phyloP scores from a whole-genome alignment of 306 rosid species.

The Betula pendula region DNA sequence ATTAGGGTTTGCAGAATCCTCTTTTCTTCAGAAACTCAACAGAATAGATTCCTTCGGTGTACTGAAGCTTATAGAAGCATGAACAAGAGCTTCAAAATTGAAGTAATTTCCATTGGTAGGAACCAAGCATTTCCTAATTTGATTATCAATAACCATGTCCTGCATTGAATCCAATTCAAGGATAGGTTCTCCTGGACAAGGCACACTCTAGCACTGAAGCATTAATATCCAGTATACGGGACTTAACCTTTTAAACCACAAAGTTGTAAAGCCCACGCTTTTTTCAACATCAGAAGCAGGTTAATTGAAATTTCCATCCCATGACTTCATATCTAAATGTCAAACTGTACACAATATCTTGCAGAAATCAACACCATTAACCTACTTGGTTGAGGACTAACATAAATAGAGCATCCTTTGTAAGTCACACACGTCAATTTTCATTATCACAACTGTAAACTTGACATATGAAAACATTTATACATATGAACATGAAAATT shows the following conservation, averaged over 20 bases:
- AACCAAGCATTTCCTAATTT: background rate
- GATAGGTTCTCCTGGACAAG: background rate
- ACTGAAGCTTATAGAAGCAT: background rate
- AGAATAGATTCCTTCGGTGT: background rate
- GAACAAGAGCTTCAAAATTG: background rate
- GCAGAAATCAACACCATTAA: too few species aligned
- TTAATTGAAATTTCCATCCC: background rate
- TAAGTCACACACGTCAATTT: too few species aligned
- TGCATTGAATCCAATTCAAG: background rate
- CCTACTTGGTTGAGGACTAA: too few species aligned
- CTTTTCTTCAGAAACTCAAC: background rate
- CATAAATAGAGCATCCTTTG: too few species aligned
- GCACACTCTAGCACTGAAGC: background rate
- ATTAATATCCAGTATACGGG: background rate
- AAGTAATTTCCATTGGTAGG: background rate
- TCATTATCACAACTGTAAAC: background rate
- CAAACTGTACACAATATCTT: too few species aligned
- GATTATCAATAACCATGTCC: background rate
- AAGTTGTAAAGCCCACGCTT: background rate
- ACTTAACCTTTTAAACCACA: background rate
- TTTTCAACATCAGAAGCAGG: background rate
- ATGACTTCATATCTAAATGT: background rate
- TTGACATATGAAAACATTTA: background rate
- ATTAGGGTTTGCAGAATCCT: background rate
- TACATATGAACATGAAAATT: background rate